Percentiles rank a stretch among this genome's conserved stretches.
phyloP scores from a whole-genome alignment of 371 early-diverging fungal genomes.

The Entomophthora muscae region DNA sequence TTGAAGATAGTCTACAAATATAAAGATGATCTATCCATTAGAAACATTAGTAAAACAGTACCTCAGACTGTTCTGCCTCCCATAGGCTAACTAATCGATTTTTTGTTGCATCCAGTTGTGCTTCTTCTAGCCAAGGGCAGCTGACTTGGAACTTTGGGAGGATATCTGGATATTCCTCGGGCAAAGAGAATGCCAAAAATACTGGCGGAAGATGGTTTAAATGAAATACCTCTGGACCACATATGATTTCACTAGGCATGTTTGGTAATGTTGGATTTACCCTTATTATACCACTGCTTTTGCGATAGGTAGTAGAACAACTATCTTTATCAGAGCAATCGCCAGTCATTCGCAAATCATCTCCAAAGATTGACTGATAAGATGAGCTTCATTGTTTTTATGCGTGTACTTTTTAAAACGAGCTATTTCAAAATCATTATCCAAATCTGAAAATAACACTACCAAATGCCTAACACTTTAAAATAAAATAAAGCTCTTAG shows the following conservation, averaged over 20 bases:
- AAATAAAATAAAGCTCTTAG: too few species aligned
- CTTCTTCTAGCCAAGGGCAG: constrained; percentile 11
- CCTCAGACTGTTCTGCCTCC: constrained; percentile 11
- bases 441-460: too few species aligned
- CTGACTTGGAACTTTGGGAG: constrained; percentile 7
- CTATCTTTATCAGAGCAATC: not conserved
- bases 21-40: constrained; percentile 11
- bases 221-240: not conserved
- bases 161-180: constrained; percentile 11
- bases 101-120: constrained; percentile 5
- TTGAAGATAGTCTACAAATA: constrained; percentile 13
- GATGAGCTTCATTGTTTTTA: too few species aligned
- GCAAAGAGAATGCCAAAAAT: constrained; percentile 10
- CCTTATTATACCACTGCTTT: not conserved
- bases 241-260: not conserved
- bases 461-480: too few species aligned
- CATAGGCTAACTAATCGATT: constrained; percentile 10
- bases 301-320: not conserved
- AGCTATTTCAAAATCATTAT: too few species aligned
- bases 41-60: constrained; percentile 5
- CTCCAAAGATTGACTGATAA: not conserved
- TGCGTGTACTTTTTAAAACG: too few species aligned
- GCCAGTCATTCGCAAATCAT: not conserved
- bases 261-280: not conserved
- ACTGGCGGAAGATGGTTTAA: constrained; percentile 10